Percentiles rank a stretch among this genome's conserved stretches.
phyloP scores from a whole-genome alignment of 352 stramenopile species.

The Phytophthora litchii region DNA sequence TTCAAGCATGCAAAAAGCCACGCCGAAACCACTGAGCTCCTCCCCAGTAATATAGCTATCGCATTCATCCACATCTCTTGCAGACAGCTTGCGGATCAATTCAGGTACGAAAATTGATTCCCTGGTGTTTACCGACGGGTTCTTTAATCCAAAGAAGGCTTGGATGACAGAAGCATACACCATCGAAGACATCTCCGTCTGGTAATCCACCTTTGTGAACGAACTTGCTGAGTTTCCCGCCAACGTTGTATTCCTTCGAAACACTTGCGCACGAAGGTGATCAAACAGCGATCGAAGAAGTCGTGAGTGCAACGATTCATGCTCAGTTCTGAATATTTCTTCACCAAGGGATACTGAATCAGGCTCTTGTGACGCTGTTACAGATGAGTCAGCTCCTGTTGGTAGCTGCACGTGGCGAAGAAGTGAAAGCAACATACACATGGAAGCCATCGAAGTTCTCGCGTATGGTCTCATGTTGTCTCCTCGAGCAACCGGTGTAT shows the following conservation, averaged over 20 bases:
- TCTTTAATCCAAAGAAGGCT: constrained; percentile 39
- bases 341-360: constrained; percentile 4
- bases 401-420: constrained; percentile 39
- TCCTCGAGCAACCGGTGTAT: constrained; percentile 28
- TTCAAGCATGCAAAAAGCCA: constrained; percentile 58
- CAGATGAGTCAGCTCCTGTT: not conserved
- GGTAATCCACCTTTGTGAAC: constrained; percentile 40
- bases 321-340: constrained; percentile 16
- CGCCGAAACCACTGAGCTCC: constrained; percentile 59
- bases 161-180: constrained; percentile 45
- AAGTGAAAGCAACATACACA: constrained; percentile 37
- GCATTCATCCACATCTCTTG: constrained; percentile 26
- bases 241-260: constrained; percentile 17
- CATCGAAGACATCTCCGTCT: constrained; percentile 40
- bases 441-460: constrained; percentile 41
- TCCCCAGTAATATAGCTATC: constrained; percentile 23
- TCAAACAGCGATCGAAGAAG: constrained; percentile 47
- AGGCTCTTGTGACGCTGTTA: constrained; percentile 5
- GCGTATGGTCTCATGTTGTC: constrained; percentile 35
- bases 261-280: constrained; percentile 41
- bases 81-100: constrained; percentile 48
- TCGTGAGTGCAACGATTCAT: constrained; percentile 29
- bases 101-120: constrained; percentile 35
- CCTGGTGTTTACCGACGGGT: constrained; percentile 1
- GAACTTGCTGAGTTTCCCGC: constrained; percentile 18